These are phyloP conservation scores for Alternaria atra DNA, from an alignment of 2,329 filamentous ascomycete species.

Conservation along the genomic window DNA sequence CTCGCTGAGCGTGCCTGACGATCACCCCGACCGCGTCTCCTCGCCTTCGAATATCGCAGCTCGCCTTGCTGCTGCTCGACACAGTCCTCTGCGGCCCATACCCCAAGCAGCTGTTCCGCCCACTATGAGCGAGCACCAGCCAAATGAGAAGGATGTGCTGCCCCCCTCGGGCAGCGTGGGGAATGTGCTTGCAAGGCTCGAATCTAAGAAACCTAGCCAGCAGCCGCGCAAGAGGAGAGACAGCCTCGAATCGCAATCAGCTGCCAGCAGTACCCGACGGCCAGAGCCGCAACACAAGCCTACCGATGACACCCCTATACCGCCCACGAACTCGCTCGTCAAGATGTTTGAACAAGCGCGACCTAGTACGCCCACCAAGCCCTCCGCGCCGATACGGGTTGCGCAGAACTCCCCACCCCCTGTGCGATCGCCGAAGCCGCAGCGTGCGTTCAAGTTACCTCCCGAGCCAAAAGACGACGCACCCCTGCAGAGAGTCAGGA, in stretches of 20 bases:
- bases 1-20: constrained; percentile 42
- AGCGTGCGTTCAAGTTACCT: constrained; percentile 41
- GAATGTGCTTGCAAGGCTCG: constrained; percentile 42
- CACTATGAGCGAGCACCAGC: constrained; percentile 33
- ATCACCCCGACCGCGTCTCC: constrained; percentile 47
- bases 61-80: constrained; percentile 69
- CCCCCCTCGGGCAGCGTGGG: constrained; percentile 48
- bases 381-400: constrained; percentile 27
- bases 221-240: constrained; percentile 25
- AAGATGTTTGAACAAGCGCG: constrained; percentile 71
- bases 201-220: constrained; percentile 30
- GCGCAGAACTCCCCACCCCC: constrained; percentile 42
- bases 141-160: constrained; percentile 40
- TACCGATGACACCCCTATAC: constrained; percentile 67
- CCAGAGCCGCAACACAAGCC: constrained; percentile 35
- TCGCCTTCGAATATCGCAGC: constrained; percentile 71
- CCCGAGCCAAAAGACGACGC: constrained; percentile 35
- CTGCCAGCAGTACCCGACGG: constrained; percentile 15
- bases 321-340: constrained; percentile 71
- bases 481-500: constrained; percentile 29
- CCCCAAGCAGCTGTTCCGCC: constrained; percentile 21
- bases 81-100: constrained; percentile 56
- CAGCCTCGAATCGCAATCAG: constrained; percentile 27
- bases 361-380: constrained; percentile 29
- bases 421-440: constrained; percentile 55